These are phyloP conservation scores for Pyrus hybrid DNA, from an alignment of 331 rosid species.

Conservation along the genomic window DNA sequence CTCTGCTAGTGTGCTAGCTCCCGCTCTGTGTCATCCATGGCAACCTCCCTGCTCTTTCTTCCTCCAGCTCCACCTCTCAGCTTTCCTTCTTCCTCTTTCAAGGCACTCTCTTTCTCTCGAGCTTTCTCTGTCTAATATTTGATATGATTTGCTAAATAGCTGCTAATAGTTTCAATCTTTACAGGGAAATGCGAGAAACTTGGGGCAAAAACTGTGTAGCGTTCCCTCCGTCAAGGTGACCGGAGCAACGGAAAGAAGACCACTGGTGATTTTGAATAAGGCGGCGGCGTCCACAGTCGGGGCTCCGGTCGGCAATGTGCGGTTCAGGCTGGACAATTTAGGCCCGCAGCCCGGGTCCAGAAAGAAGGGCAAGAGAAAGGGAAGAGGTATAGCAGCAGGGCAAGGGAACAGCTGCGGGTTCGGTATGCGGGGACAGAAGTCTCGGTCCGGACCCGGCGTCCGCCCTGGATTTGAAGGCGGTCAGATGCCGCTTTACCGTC, in stretches of 20 bases:
- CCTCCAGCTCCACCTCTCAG: slow-evolving; percentile 26
- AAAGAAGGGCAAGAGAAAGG: slow-evolving; percentile 82
- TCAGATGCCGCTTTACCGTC: slow-evolving; percentile 91
- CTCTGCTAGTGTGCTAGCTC: not conserved
- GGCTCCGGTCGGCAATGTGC: slow-evolving; percentile 18
- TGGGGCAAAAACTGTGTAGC: slow-evolving; percentile 27
- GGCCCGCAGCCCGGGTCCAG: slow-evolving; percentile 96
- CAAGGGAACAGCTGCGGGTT: slow-evolving; percentile 98
- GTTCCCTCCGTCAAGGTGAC: slow-evolving; percentile 15
- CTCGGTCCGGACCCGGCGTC: slow-evolving; percentile 92
- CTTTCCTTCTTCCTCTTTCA: slow-evolving; percentile 56
- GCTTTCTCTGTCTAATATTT: not conserved
- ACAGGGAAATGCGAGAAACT: slow-evolving; percentile 54
- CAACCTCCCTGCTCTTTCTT: slow-evolving; percentile 43
- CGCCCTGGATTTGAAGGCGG: slow-evolving; percentile 90
- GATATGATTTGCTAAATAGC: not conserved
- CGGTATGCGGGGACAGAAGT: slow-evolving; percentile 98
- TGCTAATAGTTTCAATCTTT: not conserved
- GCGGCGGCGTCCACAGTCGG: slow-evolving; percentile 20
- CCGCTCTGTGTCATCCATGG: slow-evolving; percentile 33
- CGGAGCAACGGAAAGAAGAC: slow-evolving; percentile 7
- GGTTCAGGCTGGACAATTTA: slow-evolving; percentile 74
- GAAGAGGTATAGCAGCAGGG: slow-evolving; percentile 86
- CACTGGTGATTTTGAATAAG: slow-evolving; percentile 32
- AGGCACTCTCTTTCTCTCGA: slow-evolving; percentile 24